Conservation (phyloP, 495 filamentous ascomycete species). For the Annulohypoxylon nitens region DNA sequence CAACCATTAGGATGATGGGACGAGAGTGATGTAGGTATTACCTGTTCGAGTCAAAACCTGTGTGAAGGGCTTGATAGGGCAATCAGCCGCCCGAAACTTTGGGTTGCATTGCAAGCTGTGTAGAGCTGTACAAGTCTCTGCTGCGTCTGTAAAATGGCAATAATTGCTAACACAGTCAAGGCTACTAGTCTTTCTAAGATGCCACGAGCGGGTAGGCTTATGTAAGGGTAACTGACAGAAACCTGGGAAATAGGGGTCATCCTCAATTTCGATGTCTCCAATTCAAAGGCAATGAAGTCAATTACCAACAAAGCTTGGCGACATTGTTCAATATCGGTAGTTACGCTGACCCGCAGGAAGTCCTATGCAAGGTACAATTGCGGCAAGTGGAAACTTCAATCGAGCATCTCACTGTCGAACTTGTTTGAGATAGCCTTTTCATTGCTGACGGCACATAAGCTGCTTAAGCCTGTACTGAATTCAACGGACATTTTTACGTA, state of each 20-base stretch:
- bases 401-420: background rate
- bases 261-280: background rate
- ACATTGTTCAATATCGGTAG: background rate
- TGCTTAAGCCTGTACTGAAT: background rate
- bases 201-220: background rate
- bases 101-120: background rate
- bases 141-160: background rate
- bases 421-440: background rate
- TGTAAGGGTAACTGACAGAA: background rate
- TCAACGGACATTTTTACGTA: background rate
- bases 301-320: conserved; percentile 14
- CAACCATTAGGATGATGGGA: background rate
- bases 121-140: background rate
- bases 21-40: background rate
- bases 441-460: background rate
- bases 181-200: background rate
- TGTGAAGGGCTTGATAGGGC: conserved; percentile 6
- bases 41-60: background rate
- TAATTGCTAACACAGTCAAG: background rate
- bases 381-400: conserved; percentile 3
- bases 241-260: background rate
- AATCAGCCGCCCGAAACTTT: conserved; percentile 1
- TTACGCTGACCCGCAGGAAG: conserved; percentile 3
- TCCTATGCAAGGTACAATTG: conserved; percentile 19
- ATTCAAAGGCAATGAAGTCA: background rate